These are phyloP conservation scores for Aleurites moluccanus DNA, from an alignment of 441 rosid species.

Conservation along the genomic window DNA sequence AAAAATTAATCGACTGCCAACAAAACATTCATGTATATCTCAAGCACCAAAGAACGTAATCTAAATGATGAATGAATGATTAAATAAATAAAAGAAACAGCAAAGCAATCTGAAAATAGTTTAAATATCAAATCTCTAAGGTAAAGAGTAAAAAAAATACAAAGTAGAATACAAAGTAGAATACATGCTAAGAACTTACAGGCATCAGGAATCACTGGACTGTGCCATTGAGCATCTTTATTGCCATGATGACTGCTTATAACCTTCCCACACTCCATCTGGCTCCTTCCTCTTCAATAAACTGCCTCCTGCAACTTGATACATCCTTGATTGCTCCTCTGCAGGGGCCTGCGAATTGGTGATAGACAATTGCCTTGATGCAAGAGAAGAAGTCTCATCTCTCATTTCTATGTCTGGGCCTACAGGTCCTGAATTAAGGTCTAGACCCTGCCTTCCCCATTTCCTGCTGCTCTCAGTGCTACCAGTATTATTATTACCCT, in stretches of 20 bases:
- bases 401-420: slow-evolving; percentile 39
- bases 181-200: slow-evolving; percentile 41
- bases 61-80: not conserved
- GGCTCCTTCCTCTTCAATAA: slow-evolving; percentile 50
- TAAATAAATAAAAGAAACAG: not conserved
- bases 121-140: not conserved
- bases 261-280: slow-evolving; percentile 49
- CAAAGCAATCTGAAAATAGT: not conserved
- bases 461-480: slow-evolving; percentile 34
- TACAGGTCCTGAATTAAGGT: slow-evolving; percentile 47
- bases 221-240: slow-evolving; percentile 27
- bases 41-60: not conserved
- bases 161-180: not conserved
- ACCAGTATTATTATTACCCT: slow-evolving; percentile 15
- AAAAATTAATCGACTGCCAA: not conserved
- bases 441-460: slow-evolving; percentile 43
- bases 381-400: slow-evolving; percentile 31
- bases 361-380: slow-evolving; percentile 34
- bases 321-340: slow-evolving; percentile 43
- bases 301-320: slow-evolving; percentile 28
- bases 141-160: not conserved
- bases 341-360: slow-evolving; percentile 30
- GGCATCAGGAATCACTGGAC: slow-evolving; percentile 37
- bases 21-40: not conserved
- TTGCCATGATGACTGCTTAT: slow-evolving; percentile 45